Conservation (phyloP, 768 basidiomycete species). For the Fibroporia radiculosa region DNA sequence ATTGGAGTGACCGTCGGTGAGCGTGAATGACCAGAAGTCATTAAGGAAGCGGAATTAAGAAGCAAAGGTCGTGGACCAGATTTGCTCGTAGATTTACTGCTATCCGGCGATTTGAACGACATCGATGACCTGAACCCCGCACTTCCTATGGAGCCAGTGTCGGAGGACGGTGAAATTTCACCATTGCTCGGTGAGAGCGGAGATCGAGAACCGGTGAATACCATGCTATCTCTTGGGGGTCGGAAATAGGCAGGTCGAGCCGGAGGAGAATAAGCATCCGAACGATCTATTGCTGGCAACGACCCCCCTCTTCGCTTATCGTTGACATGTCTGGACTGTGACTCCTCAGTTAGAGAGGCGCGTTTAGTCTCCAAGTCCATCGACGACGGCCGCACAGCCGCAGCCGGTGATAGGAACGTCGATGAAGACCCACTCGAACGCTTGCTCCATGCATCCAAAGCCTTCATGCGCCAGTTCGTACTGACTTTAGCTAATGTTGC, state of each 20-base stretch:
- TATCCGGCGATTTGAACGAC: slow-evolving; percentile 28
- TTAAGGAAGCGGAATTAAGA: slow-evolving; percentile 37
- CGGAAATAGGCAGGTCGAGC: slow-evolving; percentile 51
- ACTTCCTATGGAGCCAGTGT: slow-evolving; percentile 30
- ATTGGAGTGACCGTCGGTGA: slow-evolving; percentile 12
- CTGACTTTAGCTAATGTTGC: slow-evolving; percentile 67
- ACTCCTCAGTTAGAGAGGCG: not conserved
- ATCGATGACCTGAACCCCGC: slow-evolving; percentile 35
- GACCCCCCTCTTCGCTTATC: slow-evolving; percentile 29
- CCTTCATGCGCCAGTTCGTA: slow-evolving; percentile 68
- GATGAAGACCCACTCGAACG: slow-evolving; percentile 10
- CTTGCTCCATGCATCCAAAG: slow-evolving; percentile 32
- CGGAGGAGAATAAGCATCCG: slow-evolving; percentile 42
- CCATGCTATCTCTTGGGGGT: slow-evolving; percentile 48
- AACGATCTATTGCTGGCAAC: slow-evolving; percentile 29
- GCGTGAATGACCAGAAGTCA: slow-evolving; percentile 15
- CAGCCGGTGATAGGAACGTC: slow-evolving; percentile 15
- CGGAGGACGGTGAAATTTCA: slow-evolving; percentile 15
- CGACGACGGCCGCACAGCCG: slow-evolving; percentile 3
- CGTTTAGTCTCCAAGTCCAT: not conserved
- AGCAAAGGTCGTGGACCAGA: slow-evolving; percentile 58
- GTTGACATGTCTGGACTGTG: not conserved
- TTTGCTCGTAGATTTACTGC: slow-evolving; percentile 18
- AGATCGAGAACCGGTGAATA: slow-evolving; percentile 15
- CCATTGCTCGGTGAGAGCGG: slow-evolving; percentile 7